Evolutionary conservation across 345 rosid species (phyloP).

Genomic region (Citropsis articulata): DNA sequence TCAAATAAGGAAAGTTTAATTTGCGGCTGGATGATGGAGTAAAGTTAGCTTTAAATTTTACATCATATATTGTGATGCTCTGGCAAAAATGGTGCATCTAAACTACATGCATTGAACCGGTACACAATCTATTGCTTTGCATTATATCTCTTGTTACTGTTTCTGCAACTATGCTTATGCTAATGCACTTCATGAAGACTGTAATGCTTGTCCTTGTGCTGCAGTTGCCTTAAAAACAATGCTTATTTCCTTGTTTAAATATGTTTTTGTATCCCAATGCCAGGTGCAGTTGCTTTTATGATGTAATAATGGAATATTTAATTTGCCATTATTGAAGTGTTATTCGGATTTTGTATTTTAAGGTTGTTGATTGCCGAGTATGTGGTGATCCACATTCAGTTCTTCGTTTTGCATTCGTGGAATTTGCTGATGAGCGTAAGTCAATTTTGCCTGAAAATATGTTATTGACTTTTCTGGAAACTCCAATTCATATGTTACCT

Average conservation of each 20-base stretch:
- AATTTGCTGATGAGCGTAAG: slow-evolving; percentile 88
- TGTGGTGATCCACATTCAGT: slow-evolving; percentile 95
- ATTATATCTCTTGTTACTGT: background rate
- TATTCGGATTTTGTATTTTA: slow-evolving; percentile 22
- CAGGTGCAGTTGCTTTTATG: background rate
- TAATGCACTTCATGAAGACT: background rate
- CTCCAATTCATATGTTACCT: slow-evolving; percentile 6
- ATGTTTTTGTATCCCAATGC: background rate
- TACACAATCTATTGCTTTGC: background rate
- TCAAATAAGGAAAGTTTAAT: background rate
- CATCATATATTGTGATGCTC: background rate
- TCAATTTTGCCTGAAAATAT: slow-evolving; percentile 15
- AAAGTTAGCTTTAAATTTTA: background rate
- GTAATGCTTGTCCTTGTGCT: background rate
- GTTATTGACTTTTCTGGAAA: slow-evolving; percentile 1
- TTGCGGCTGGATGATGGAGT: background rate
- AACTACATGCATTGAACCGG: background rate
- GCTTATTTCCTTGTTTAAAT: background rate
- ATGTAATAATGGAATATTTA: background rate
- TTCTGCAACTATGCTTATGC: background rate
- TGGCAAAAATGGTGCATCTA: background rate
- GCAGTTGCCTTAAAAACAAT: background rate
- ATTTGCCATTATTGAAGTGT: slow-evolving; percentile 9
- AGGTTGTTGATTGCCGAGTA: slow-evolving; percentile 96
- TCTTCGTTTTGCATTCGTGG: slow-evolving; percentile 94